A percentile compares a stretch with the other conserved stretches of the same genome.
These are phyloP conservation scores for Astrephomene gubernaculifera DNA, from an alignment of 139 green algal species.

Conservation along the genomic window DNA sequence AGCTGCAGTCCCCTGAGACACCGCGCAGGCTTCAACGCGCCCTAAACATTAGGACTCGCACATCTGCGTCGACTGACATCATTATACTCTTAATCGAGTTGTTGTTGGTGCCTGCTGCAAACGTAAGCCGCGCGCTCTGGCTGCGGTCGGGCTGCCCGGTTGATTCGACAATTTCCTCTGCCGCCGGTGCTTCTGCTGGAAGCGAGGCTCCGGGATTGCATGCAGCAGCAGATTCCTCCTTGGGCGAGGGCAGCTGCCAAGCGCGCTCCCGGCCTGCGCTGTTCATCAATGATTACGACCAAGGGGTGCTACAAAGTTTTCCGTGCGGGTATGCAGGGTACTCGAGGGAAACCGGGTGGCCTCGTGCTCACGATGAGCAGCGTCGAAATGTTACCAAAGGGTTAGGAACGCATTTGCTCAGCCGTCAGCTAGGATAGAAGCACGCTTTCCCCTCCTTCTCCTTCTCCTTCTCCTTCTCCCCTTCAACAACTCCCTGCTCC, in stretches of 20 bases:
- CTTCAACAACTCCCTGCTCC: not conserved
- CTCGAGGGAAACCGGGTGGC: not conserved
- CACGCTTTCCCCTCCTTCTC: not conserved
- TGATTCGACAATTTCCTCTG: not conserved
- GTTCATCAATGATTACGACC: not conserved
- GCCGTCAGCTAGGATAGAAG: not conserved
- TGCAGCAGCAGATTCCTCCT: too few species aligned
- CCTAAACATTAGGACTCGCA: too few species aligned
- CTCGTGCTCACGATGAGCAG: not conserved
- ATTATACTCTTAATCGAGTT: not conserved
- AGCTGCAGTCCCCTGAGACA: too few species aligned
- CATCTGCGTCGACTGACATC: not conserved
- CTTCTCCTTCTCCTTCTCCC: not conserved
- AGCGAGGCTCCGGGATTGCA: not conserved
- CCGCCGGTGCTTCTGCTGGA: not conserved
- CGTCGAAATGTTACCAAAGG: not conserved
- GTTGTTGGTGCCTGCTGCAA: not conserved
- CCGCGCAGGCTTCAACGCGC: too few species aligned
- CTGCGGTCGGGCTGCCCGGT: not conserved
- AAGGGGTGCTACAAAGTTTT: not conserved
- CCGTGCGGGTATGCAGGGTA: not conserved
- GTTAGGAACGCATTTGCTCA: not conserved
- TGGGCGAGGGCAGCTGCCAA: too few species aligned
- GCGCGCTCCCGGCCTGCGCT: not conserved
- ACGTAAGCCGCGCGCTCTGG: not conserved